Evolutionary conservation across 2,329 filamentous ascomycete species (phyloP), one percentile per base, ranked within the genome.

Genomic region (Epichloe gansuensis): DNA sequence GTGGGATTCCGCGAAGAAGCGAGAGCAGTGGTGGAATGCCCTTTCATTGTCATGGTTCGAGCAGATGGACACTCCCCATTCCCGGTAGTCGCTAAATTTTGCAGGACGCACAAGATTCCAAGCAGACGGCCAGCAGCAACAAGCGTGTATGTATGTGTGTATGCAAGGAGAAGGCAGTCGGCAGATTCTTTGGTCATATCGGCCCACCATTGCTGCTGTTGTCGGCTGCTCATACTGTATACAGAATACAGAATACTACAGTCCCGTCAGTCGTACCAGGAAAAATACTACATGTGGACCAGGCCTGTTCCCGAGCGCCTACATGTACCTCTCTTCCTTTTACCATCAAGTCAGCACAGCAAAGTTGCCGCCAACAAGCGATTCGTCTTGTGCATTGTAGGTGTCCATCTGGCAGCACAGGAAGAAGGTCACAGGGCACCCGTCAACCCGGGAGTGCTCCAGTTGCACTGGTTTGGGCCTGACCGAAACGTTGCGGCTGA

Each of bases 401-500:
- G 1, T 44, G 21, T 21, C 42, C 42, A 23, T 23, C 17, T 25
- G 42, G 42, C 21, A 44, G 42, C 23, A 34, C 23, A 34, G 23
- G n/a, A 41, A 39, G 17, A 17, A 17, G 25, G 31, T 17, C 34
- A 31, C 47, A 49, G 41, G 31, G 31, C 49, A 51, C 31, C 42
- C 50, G 11, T 46, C 15, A 17, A 39, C 48, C 45, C 38, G 42
- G 28, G 34, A 37, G 34, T 17, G 49, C 41, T 38, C 12, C 42
- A 25, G 50, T 51, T 31, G 43, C 50, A 51, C 50, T 46, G 43
- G 23, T 23, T 23, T 51, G 34, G 50, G 50, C 51, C 50, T 55
- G 43, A 52, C 46, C 47, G 54, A 53, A 53, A 45, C 42, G 44
- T 51, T 49, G 48, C 39, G 51, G 51, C 51, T 43, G 54, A 55